Evolutionary conservation across 768 basidiomycete genomes (phyloP).

Genomic region (Hydnomerulius pinastri): DNA sequence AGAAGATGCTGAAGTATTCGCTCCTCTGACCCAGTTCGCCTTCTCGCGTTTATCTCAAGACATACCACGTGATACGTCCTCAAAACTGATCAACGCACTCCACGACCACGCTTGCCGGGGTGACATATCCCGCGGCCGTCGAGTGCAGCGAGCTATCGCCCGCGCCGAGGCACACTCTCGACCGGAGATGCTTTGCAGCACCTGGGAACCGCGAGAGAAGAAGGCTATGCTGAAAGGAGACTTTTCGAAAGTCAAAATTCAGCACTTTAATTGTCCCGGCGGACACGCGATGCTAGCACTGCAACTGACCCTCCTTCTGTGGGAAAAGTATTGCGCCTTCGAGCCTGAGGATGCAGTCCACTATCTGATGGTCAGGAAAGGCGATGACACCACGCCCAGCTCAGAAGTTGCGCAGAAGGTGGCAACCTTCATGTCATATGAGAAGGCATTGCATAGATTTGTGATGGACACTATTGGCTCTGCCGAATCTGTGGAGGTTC

Average conservation of each 20-base stretch:
- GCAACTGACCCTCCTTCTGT: conserved; percentile 44
- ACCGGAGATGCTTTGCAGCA: conserved; percentile 17
- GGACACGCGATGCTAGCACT: conserved; percentile 47
- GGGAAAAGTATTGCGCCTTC: conserved; percentile 39
- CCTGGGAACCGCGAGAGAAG: conserved; percentile 29
- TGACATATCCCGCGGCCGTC: conserved; percentile 24
- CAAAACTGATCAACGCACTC: conserved; percentile 31
- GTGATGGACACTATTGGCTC: conserved; percentile 39
- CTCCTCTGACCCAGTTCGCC: conserved; percentile 30
- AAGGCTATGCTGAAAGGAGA: conserved; percentile 30
- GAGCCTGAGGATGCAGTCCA: conserved; percentile 46
- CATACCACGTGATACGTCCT: conserved; percentile 31
- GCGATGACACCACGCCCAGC: conserved; percentile 25
- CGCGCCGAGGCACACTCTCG: conserved; percentile 21
- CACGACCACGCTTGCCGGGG: conserved; percentile 26
- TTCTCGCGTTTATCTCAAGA: conserved; percentile 32
- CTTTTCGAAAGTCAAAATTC: conserved; percentile 30
- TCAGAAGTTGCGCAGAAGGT: conserved; percentile 32
- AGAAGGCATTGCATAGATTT: conserved; percentile 41
- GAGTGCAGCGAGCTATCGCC: conserved; percentile 26
- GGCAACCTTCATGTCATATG: conserved; percentile 36
- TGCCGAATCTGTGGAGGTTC: conserved; percentile 21
- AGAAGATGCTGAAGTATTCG: conserved; percentile 43
- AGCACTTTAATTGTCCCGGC: conserved; percentile 35
- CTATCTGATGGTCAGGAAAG: conserved; percentile 36